Conservation (phyloP, 805 yeast species). For the Starmerella powellii region DNA sequence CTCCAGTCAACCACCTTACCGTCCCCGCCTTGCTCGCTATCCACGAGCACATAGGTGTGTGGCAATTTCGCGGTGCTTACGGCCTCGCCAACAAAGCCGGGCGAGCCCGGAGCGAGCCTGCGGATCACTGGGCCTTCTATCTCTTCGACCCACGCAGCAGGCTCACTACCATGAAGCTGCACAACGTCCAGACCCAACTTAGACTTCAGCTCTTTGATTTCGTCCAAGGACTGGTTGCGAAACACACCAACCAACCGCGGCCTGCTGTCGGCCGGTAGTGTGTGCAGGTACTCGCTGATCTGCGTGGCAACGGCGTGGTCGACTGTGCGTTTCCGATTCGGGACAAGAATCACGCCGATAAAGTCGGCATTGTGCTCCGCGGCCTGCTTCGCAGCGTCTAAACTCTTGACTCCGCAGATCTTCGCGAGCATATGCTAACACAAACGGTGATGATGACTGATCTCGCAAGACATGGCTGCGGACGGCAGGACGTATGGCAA, state of each 20-base stretch:
- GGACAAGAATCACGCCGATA: conserved; percentile 80
- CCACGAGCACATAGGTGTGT: conserved; percentile 45
- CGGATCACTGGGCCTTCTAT: conserved; percentile 53
- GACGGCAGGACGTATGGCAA: too few species aligned
- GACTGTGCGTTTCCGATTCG: conserved; percentile 63
- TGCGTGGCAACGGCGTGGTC: conserved; percentile 35
- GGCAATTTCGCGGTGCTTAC: neutral
- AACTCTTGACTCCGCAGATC: conserved; percentile 68
- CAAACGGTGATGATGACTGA: too few species aligned
- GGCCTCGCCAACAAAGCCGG: conserved; percentile 29
- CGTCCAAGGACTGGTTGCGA: conserved; percentile 62
- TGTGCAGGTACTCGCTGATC: conserved; percentile 33
- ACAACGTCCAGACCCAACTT: conserved; percentile 56
- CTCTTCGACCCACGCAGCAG: conserved; percentile 35
- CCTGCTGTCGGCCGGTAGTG: conserved; percentile 11
- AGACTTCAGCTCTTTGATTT: conserved; percentile 36
- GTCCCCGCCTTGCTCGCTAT: conserved; percentile 86
- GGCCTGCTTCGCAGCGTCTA: conserved; percentile 61
- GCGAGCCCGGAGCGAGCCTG: conserved; percentile 49
- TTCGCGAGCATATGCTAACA: conserved; percentile 40
- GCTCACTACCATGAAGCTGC: conserved; percentile 77
- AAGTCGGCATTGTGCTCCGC: conserved; percentile 60
- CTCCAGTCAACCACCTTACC: conserved; percentile 75
- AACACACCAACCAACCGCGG: conserved; percentile 72
- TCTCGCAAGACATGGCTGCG: too few species aligned